Conservation (phyloP, 1,284 basidiomycete genomes). For the Gymnopus androsaceus region DNA sequence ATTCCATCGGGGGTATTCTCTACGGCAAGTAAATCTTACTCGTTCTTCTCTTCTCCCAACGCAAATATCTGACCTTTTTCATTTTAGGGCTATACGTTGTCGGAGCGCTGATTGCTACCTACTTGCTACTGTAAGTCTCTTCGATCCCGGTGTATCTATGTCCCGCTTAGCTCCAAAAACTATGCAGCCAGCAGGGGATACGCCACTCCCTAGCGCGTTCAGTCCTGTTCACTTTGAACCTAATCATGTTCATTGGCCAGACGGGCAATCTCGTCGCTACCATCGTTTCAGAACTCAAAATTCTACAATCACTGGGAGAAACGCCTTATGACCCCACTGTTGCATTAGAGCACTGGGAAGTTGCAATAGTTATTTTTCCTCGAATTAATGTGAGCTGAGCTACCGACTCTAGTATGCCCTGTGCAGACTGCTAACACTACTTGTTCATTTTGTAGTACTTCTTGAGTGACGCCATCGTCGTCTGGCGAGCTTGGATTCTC, state of each 20-base stretch:
- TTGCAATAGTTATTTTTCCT: constrained; percentile 5
- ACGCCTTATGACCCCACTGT: neutral
- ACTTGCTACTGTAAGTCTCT: neutral
- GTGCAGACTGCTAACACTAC: neutral
- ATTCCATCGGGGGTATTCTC: neutral
- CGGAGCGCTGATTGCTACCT: neutral
- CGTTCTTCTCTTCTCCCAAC: neutral
- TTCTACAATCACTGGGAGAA: neutral
- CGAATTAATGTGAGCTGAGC: constrained; percentile 4
- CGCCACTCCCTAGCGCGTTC: constrained; percentile 2
- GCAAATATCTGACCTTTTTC: neutral
- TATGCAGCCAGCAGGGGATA: neutral
- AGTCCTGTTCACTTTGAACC: neutral
- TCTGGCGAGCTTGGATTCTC: constrained; percentile 13
- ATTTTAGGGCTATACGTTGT: neutral
- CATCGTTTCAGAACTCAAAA: neutral
- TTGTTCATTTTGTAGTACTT: constrained; percentile 2
- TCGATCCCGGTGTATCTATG: neutral
- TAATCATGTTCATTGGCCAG: constrained; percentile 4
- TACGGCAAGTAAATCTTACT: too few relatives aligned
- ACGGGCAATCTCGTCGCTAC: neutral
- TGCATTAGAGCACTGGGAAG: constrained; percentile 1
- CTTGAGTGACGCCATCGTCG: constrained; percentile 3
- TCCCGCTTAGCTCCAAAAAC: neutral
- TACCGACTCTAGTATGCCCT: neutral